phyloP scores from a whole-genome alignment of 257 asterid genomes.

The Lycium barbarum region DNA sequence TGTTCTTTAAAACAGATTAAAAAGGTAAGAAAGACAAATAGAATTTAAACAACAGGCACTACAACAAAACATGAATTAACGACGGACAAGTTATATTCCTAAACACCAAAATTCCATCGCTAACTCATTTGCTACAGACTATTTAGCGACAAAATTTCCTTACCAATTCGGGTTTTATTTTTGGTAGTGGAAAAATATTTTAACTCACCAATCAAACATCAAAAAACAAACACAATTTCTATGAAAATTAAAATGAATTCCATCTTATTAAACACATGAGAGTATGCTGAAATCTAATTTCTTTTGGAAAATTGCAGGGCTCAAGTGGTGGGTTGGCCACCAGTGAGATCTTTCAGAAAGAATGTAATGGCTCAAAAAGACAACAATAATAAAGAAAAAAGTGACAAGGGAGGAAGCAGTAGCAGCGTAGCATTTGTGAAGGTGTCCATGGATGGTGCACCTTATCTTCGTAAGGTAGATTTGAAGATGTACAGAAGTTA shows the following conservation, averaged over 20 bases:
- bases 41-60: not conserved
- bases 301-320: slow-evolving; percentile 32
- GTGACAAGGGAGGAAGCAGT: slow-evolving; percentile 32
- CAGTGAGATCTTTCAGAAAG: slow-evolving; percentile 56
- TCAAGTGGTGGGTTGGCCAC: slow-evolving; percentile 66
- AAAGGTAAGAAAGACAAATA: not conserved
- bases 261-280: not conserved
- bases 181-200: not conserved
- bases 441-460: slow-evolving; percentile 64
- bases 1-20: not conserved
- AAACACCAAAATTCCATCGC: not conserved
- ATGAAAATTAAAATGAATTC: not conserved
- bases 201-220: not conserved
- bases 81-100: not conserved
- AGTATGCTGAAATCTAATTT: not conserved
- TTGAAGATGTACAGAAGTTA: slow-evolving; percentile 51
- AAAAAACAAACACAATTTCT: not conserved
- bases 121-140: not conserved
- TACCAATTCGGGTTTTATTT: not conserved
- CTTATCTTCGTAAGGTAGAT: slow-evolving; percentile 63
- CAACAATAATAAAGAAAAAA: slow-evolving; percentile 29
- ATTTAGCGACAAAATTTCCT: not conserved
- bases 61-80: not conserved
- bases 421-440: slow-evolving; percentile 47
- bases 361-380: slow-evolving; percentile 52